Conservation (phyloP, 495 filamentous ascomycete genomes). For the Penicillium silybi region DNA sequence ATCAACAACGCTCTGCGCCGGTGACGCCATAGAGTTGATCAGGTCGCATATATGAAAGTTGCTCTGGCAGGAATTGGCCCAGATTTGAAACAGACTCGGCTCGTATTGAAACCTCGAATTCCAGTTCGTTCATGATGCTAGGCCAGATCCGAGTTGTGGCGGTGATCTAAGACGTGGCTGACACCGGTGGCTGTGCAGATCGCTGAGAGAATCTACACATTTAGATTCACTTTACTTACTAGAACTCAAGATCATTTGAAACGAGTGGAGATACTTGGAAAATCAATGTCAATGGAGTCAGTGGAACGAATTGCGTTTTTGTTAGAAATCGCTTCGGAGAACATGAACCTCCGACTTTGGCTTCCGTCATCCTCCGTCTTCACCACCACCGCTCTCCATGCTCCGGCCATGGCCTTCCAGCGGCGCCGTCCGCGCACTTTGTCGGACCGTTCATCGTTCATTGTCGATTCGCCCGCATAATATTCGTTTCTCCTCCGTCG, state of each 20-base stretch:
- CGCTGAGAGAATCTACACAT: background rate
- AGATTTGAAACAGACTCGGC: background rate
- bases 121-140: background rate
- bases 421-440: conserved; percentile 29
- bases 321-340: background rate
- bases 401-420: conserved; percentile 33
- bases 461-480: background rate
- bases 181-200: background rate
- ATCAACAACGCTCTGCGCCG: background rate
- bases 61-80: background rate
- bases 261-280: background rate
- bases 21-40: background rate
- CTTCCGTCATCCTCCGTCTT: background rate
- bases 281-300: background rate
- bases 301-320: background rate
- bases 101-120: background rate
- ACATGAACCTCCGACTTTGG: background rate
- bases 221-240: background rate
- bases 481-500: conserved; percentile 7
- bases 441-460: conserved; percentile 10
- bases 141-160: background rate
- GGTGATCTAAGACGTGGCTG: background rate
- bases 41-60: background rate
- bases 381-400: conserved; percentile 20
- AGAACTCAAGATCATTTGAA: background rate